A percentile compares a stretch with the other conserved stretches of the same genome.
Evolutionary conservation across 140 eudicot species (phyloP).

Genomic region (Stevia rebaudiana): DNA sequence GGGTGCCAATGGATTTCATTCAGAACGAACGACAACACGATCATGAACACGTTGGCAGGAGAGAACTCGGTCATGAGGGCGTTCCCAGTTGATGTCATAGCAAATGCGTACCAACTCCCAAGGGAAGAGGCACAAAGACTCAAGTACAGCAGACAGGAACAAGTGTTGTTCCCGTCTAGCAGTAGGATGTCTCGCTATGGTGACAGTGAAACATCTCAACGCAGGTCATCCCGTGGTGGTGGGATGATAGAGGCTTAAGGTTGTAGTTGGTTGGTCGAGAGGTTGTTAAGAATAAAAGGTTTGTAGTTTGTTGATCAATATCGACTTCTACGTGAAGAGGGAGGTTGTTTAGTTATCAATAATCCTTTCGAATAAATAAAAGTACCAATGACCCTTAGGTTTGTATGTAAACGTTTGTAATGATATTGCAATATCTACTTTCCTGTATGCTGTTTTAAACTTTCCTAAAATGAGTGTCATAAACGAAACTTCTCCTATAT

Average conservation of each 20-base stretch:
- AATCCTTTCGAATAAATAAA: constrained; percentile 18
- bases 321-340: constrained; percentile 14
- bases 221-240: not conserved
- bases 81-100: constrained; percentile 46
- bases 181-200: not conserved
- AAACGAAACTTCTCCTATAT: too few species aligned
- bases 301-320: constrained; percentile 8
- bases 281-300: constrained; percentile 18
- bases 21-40: constrained; percentile 60
- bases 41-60: constrained; percentile 57
- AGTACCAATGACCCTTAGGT: constrained; percentile 4
- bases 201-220: not conserved
- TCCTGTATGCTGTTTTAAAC: not conserved
- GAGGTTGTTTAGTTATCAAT: not conserved
- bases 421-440: constrained; percentile 10
- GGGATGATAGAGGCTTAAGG: not conserved
- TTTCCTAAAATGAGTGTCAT: too few species aligned
- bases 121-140: constrained; percentile 48
- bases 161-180: constrained; percentile 24
- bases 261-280: not conserved
- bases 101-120: constrained; percentile 44
- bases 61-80: constrained; percentile 50
- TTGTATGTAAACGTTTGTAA: constrained; percentile 1
- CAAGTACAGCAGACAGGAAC: constrained; percentile 50
- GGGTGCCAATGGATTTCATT: constrained; percentile 59